Evolutionary conservation across 345 rosid species (phyloP).

Genomic region (Microcos paniculata): DNA sequence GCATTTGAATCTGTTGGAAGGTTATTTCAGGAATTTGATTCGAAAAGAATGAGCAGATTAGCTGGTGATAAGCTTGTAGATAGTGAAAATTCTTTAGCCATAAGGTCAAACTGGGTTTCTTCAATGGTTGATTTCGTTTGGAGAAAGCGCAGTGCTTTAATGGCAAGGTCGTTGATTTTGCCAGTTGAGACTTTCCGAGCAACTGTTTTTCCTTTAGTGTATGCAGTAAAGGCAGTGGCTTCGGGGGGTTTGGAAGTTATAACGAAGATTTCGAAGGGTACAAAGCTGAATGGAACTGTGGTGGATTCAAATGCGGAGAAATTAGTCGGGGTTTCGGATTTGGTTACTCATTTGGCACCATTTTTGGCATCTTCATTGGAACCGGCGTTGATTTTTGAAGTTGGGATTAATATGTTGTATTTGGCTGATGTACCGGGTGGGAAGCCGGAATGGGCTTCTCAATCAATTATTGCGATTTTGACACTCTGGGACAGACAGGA

Average conservation of each 20-base stretch:
- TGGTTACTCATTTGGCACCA: conserved; percentile 85
- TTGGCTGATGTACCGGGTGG: conserved; percentile 99
- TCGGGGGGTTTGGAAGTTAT: conserved; percentile 81
- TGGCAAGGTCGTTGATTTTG: conserved; percentile 81
- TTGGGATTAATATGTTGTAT: conserved; percentile 90
- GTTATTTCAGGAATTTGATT: conserved; percentile 86
- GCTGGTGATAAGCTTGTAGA: conserved; percentile 98
- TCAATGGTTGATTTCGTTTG: conserved; percentile 85
- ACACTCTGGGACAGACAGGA: conserved; percentile 99
- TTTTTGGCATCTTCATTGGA: conserved; percentile 92
- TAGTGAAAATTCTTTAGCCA: conserved; percentile 86
- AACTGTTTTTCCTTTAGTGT: conserved; percentile 83
- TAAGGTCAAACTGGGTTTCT: conserved; percentile 91
- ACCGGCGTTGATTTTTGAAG: conserved; percentile 92
- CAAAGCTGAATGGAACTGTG: conserved; percentile 36
- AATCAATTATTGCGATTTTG: conserved; percentile 86
- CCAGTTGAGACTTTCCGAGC: conserved; percentile 88
- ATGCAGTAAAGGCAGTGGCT: conserved; percentile 85
- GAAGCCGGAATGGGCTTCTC: conserved; percentile 98
- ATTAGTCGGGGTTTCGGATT: conserved; percentile 80
- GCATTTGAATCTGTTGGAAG: conserved; percentile 97
- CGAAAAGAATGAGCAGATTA: conserved; percentile 85
- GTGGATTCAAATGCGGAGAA: conserved; percentile 83
- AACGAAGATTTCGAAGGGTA: conserved; percentile 66
- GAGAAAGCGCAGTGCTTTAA: conserved; percentile 69